phyloP scores from a whole-genome alignment of 768 basidiomycete species.

The Suillus clintonianus region DNA sequence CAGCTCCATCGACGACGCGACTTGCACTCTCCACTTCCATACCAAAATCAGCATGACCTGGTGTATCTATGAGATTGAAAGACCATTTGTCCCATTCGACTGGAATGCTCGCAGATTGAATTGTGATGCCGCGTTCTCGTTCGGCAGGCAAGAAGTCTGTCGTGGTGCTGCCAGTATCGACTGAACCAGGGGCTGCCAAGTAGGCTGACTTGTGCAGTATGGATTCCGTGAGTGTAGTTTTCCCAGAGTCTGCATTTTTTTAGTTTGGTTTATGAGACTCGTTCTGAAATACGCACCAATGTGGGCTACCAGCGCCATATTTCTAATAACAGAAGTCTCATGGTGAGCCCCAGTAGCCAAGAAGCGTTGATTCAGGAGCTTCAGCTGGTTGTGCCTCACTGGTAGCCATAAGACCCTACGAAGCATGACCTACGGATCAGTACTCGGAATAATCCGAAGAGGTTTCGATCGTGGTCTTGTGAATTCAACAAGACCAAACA shows the following conservation, averaged over 20 bases:
- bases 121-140: conserved; percentile 88
- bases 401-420: conserved; percentile 7
- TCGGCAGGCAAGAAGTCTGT: conserved; percentile 91
- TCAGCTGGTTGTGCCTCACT: background rate
- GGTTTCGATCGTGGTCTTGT: background rate
- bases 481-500: conserved; percentile 21
- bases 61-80: conserved; percentile 88
- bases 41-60: conserved; percentile 94
- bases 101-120: conserved; percentile 90
- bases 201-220: conserved; percentile 77
- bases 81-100: conserved; percentile 84
- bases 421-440: conserved; percentile 18
- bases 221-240: conserved; percentile 88
- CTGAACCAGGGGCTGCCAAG: conserved; percentile 72
- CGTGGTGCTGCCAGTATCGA: conserved; percentile 88
- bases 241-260: conserved; percentile 69
- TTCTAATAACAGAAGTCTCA: conserved; percentile 53
- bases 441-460: background rate
- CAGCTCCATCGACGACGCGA: conserved; percentile 85
- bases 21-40: conserved; percentile 96
- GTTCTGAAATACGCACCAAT: conserved; percentile 55
- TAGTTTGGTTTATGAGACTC: background rate
- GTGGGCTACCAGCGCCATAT: conserved; percentile 88
- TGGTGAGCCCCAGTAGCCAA: conserved; percentile 23
- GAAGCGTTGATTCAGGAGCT: conserved; percentile 13